phyloP scores from a whole-genome alignment of 352 stramenopile species.

The Globisporangium cederbergense region DNA sequence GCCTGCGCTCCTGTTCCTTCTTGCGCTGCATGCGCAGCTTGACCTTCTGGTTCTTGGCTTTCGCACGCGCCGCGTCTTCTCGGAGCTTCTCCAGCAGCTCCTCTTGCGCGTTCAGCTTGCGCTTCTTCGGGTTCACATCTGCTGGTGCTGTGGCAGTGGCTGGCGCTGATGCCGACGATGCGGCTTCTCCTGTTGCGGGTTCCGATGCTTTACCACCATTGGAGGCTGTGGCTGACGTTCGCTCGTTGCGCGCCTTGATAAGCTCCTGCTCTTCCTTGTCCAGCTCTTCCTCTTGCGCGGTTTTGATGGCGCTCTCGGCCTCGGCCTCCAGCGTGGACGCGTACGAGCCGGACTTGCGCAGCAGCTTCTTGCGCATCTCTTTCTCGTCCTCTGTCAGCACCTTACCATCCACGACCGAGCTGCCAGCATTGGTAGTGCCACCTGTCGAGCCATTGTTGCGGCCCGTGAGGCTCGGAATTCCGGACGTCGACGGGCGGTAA shows the following conservation, averaged over 20 bases:
- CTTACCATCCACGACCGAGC: constrained; percentile 12
- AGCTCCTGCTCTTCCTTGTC: constrained; percentile 67
- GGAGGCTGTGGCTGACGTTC: neutral
- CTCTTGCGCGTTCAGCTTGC: constrained; percentile 64
- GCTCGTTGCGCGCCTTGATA: constrained; percentile 32
- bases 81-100: constrained; percentile 65
- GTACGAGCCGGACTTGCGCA: constrained; percentile 51
- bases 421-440: neutral
- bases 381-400: constrained; percentile 56
- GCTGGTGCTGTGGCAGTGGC: neutral
- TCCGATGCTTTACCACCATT: neutral
- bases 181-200: neutral
- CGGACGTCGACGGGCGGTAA: constrained; percentile 42
- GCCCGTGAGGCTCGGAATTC: constrained; percentile 29
- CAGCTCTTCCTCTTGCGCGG: constrained; percentile 28
- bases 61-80: constrained; percentile 59
- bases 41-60: constrained; percentile 73
- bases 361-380: constrained; percentile 69
- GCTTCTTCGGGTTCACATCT: constrained; percentile 35
- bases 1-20: constrained; percentile 51
- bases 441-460: constrained; percentile 16
- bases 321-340: constrained; percentile 27
- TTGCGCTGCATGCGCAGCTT: constrained; percentile 75
- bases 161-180: neutral
- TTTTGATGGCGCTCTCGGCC: constrained; percentile 20